Percentiles rank a stretch among this genome's conserved stretches.
Evolutionary conservation across 2,329 filamentous ascomycete species (phyloP).

Genomic region (Hymenoscyphus salicellus): DNA sequence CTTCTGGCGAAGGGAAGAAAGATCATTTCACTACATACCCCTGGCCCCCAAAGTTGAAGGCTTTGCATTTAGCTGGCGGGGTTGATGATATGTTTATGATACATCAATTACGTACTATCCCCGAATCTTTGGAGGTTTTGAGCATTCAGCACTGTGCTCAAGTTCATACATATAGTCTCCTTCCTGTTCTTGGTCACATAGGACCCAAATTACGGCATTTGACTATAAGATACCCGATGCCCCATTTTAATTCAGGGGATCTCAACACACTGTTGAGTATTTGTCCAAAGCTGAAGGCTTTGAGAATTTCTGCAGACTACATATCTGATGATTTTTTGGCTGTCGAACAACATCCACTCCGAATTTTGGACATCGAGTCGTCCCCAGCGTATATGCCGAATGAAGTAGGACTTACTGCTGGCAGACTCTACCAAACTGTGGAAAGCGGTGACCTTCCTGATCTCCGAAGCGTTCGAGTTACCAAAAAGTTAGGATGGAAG

Average conservation of each 20-base stretch:
- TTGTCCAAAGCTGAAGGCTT: slow-evolving; percentile 29
- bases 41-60: slow-evolving; percentile 35
- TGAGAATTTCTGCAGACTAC: slow-evolving; percentile 36
- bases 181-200: slow-evolving; percentile 23
- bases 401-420: slow-evolving; percentile 28
- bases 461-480: slow-evolving; percentile 34
- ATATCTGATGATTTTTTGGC: slow-evolving; percentile 26
- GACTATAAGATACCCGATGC: slow-evolving; percentile 37
- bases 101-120: slow-evolving; percentile 25
- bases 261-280: slow-evolving; percentile 27
- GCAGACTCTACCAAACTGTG: slow-evolving; percentile 30
- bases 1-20: slow-evolving; percentile 22
- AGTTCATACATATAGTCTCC: slow-evolving; percentile 24
- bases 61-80: slow-evolving; percentile 35
- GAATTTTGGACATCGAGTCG: slow-evolving; percentile 36
- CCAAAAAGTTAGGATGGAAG: slow-evolving; percentile 33
- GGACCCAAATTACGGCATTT: slow-evolving; percentile 32
- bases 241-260: slow-evolving; percentile 24
- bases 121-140: slow-evolving; percentile 25
- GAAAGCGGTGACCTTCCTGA: slow-evolving; percentile 28
- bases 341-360: slow-evolving; percentile 25
- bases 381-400: slow-evolving; percentile 26
- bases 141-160: slow-evolving; percentile 36
- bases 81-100: slow-evolving; percentile 32
- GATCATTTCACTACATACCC: slow-evolving; percentile 18